These are phyloP conservation scores for Microbotryum scabiosae DNA, from an alignment of 1,284 basidiomycete species.

Conservation along the genomic window DNA sequence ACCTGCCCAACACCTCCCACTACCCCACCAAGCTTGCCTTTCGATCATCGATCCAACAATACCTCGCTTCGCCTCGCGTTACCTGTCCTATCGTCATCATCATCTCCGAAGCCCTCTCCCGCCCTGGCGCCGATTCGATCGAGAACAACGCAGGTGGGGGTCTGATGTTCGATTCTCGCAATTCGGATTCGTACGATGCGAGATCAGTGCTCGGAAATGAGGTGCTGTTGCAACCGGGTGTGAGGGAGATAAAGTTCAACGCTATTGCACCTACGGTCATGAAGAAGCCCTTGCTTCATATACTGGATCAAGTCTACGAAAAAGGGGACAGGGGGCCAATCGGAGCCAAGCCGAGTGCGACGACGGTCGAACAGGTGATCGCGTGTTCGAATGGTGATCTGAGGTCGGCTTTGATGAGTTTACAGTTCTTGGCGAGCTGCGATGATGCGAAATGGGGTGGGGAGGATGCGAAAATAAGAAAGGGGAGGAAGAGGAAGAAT, in stretches of 20 bases:
- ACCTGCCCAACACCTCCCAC: conserved; percentile 74
- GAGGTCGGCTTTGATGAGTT: conserved; percentile 79
- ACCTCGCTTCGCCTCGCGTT: conserved; percentile 41
- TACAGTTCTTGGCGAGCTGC: conserved; percentile 58
- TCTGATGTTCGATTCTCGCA: conserved; percentile 1
- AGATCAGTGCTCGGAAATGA: conserved; percentile 38
- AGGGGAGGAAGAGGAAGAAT: conserved; percentile 15
- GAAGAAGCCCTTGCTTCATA: conserved; percentile 61
- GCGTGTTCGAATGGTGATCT: conserved; percentile 81
- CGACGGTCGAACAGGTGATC: conserved; percentile 61
- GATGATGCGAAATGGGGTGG: not conserved
- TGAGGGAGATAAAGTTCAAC: conserved; percentile 75
- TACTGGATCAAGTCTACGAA: conserved; percentile 48
- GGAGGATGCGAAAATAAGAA: not conserved
- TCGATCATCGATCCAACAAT: conserved; percentile 57
- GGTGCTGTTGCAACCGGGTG: conserved; percentile 55
- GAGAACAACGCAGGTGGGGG: conserved; percentile 24
- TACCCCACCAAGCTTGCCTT: conserved; percentile 61
- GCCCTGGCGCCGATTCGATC: conserved; percentile 46
- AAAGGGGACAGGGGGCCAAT: conserved; percentile 25
- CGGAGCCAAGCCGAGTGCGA: conserved; percentile 23
- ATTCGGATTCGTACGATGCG: conserved; percentile 10
- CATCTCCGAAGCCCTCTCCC: conserved; percentile 60
- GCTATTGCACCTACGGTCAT: conserved; percentile 81
- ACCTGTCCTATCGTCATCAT: conserved; percentile 69